phyloP scores from a whole-genome alignment of 2,329 filamentous ascomycete species.

The Alternaria panax region DNA sequence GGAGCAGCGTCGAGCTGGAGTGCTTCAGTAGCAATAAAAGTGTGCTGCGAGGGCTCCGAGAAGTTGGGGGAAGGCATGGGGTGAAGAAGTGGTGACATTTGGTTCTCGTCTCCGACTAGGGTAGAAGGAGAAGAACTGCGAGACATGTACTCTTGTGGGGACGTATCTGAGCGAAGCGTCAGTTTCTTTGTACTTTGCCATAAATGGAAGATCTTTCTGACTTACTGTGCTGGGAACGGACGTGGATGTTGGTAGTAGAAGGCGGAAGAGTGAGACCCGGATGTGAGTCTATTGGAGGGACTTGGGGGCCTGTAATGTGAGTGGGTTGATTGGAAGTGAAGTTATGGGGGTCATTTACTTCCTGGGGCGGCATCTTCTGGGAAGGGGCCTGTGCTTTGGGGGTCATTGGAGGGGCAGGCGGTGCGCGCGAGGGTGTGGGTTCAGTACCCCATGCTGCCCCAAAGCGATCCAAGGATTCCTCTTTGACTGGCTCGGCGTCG shows the following conservation, averaged over 20 bases:
- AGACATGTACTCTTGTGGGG: neutral
- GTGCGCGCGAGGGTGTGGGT: neutral
- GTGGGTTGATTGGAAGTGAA: conserved; percentile 2
- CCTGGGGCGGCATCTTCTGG: conserved; percentile 12
- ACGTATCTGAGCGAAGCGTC: neutral
- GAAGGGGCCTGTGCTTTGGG: neutral
- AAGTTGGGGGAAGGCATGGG: conserved; percentile 1
- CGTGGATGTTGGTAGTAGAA: neutral
- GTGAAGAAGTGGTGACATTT: neutral
- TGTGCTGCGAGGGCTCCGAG: neutral
- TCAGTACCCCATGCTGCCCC: conserved; percentile 16
- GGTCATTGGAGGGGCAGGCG: neutral
- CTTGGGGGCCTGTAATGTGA: conserved; percentile 2
- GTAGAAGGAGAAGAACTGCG: conserved; percentile 12
- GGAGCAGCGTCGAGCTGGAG: neutral
- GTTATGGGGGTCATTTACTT: conserved; percentile 5
- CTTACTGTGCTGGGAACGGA: conserved; percentile 7
- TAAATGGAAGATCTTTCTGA: neutral
- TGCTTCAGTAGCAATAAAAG: neutral
- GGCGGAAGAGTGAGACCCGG: neutral
- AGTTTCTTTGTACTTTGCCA: neutral
- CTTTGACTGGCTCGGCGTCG: neutral
- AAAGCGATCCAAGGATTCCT: neutral
- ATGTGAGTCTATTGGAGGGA: neutral
- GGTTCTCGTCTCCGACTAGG: conserved; percentile 7